Conservation (phyloP, 164 flowering plant species). For the Dillenia suffruticosa region DNA sequence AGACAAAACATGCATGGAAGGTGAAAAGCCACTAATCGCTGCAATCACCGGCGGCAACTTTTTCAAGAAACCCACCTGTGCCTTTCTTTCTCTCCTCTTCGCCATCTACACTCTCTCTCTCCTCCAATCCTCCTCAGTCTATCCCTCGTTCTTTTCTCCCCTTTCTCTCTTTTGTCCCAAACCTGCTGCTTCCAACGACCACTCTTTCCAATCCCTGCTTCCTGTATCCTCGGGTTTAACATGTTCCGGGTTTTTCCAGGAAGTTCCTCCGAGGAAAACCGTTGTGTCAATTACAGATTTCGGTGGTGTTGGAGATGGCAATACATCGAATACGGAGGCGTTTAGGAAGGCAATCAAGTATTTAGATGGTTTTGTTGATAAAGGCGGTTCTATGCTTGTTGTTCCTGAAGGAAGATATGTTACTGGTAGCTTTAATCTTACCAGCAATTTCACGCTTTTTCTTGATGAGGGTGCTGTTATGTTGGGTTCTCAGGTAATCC, state of each 20-base stretch:
- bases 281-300: conserved; percentile 65
- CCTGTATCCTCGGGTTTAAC: conserved; percentile 16
- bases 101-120: conserved; percentile 32
- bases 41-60: too few species aligned
- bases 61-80: conserved; percentile 35
- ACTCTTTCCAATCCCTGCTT: conserved; percentile 7
- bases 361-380: conserved; percentile 37
- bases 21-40: too few species aligned
- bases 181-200: too few species aligned
- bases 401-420: conserved; percentile 82
- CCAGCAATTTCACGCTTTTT: conserved; percentile 91
- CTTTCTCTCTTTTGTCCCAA: too few species aligned
- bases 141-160: too few species aligned
- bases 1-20: too few species aligned
- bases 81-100: conserved; percentile 24
- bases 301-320: conserved; percentile 93
- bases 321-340: conserved; percentile 70
- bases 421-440: conserved; percentile 89
- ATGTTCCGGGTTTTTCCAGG: conserved; percentile 46
- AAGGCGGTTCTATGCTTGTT: conserved; percentile 69
- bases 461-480: conserved; percentile 84
- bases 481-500: conserved; percentile 79
- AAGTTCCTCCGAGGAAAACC: conserved; percentile 25
- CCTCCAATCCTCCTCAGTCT: conserved; percentile 14
- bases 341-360: conserved; percentile 59